A percentile compares a stretch with the other conserved stretches of the same genome.
These are phyloP conservation scores for Ambrosiella beaveri DNA, from an alignment of 2,329 filamentous ascomycete species.

Conservation along the genomic window DNA sequence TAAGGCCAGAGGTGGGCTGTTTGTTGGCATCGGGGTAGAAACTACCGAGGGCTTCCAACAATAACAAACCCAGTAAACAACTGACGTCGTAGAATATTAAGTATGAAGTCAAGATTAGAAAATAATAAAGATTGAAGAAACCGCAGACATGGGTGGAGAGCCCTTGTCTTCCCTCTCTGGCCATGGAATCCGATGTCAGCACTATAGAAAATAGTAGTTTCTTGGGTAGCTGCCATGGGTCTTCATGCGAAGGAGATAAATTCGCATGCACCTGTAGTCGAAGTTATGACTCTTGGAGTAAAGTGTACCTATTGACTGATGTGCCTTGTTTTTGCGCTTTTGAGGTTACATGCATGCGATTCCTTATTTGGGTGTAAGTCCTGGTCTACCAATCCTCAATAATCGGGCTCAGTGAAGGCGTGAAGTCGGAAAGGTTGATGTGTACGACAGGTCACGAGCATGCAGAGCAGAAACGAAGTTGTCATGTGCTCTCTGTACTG, in stretches of 20 bases:
- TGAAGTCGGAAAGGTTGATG: background rate
- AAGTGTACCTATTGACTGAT: background rate
- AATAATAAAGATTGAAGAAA: too few relatives aligned
- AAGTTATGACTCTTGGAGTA: background rate
- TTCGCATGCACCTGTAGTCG: too few relatives aligned
- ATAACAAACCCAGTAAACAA: background rate
- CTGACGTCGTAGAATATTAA: background rate
- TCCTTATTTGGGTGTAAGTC: background rate
- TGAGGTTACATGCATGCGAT: background rate
- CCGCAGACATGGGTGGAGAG: too few relatives aligned
- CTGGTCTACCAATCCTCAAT: background rate
- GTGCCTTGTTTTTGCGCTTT: background rate
- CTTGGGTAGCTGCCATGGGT: too few relatives aligned
- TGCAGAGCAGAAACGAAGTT: background rate
- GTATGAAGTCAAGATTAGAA: background rate
- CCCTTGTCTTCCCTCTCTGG: too few relatives aligned
- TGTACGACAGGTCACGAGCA: background rate
- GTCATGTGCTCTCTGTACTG: too few relatives aligned
- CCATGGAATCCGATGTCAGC: too few relatives aligned
- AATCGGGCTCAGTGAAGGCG: background rate
- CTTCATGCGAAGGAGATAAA: too few relatives aligned
- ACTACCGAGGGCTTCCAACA: background rate
- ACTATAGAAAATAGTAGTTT: too few relatives aligned
- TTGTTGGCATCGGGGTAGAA: background rate
- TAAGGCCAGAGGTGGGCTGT: background rate